Percentiles rank a stretch among this genome's conserved stretches.
Evolutionary conservation across 768 basidiomycete genomes (phyloP).

Genomic region (Lactarius vividus): DNA sequence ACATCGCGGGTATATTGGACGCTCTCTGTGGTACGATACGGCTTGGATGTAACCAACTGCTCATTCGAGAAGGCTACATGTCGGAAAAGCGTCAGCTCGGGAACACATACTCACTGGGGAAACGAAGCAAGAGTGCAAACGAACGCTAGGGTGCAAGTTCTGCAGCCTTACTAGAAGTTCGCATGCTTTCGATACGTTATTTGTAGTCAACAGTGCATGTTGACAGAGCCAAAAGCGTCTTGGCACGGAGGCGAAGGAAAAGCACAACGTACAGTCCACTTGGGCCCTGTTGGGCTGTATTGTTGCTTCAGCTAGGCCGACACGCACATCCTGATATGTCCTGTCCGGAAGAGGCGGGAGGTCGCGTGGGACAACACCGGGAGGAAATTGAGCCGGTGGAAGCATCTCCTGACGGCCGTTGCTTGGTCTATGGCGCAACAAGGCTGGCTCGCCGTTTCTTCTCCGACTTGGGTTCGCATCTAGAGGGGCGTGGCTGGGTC

Average conservation of each 20-base stretch:
- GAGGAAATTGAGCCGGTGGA: not conserved
- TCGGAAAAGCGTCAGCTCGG: constrained; percentile 4
- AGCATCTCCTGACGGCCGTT: constrained; percentile 1
- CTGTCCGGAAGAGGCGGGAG: not conserved
- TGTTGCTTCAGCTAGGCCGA: not conserved
- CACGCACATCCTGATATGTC: constrained; percentile 7
- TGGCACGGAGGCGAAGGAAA: not conserved
- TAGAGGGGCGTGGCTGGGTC: constrained; percentile 3
- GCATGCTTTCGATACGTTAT: not conserved
- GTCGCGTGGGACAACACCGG: not conserved
- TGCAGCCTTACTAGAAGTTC: not conserved
- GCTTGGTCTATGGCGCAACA: not conserved
- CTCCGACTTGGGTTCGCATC: constrained; percentile 12
- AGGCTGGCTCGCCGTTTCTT: constrained; percentile 4
- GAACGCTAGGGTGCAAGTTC: not conserved
- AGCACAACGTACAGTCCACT: constrained; percentile 9
- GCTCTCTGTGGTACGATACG: not conserved
- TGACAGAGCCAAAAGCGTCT: not conserved
- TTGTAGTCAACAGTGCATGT: not conserved
- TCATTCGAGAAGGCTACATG: constrained; percentile 11
- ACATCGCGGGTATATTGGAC: constrained; percentile 11
- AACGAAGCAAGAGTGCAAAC: not conserved
- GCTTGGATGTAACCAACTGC: not conserved
- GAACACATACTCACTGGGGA: not conserved
- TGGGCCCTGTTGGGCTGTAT: constrained; percentile 6